A percentile compares a stretch with the other conserved stretches of the same genome.
phyloP scores from a whole-genome alignment of 2,329 filamentous ascomycete species.

The Furcasterigmium sp. region DNA sequence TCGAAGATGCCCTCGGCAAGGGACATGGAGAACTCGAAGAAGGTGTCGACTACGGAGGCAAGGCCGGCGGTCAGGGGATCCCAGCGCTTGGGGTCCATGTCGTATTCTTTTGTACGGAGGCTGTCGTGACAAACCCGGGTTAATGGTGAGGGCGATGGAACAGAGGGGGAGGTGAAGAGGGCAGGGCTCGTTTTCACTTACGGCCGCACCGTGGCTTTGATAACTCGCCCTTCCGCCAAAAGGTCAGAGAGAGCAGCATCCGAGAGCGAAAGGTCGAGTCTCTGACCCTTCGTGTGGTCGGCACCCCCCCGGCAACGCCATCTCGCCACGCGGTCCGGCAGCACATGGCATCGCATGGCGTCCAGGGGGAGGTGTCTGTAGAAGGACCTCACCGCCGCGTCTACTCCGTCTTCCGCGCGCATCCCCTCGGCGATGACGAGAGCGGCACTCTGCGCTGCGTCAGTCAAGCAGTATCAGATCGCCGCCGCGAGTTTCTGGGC shows the following conservation, averaged over 20 bases:
- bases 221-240: no score
- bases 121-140: no score
- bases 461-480: conserved; percentile 6
- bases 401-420: conserved; percentile 6
- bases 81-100: conserved; percentile 9
- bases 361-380: conserved; percentile 5
- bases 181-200: no score
- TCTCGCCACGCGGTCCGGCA: conserved; percentile 6
- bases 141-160: no score
- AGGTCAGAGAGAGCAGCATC: neutral
- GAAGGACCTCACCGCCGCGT: conserved; percentile 6
- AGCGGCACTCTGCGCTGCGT: conserved; percentile 4
- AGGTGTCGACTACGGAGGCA: conserved; percentile 8
- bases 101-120: no score
- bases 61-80: conserved; percentile 12
- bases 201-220: no score
- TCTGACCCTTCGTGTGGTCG: neutral
- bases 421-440: conserved; percentile 6
- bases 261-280: neutral
- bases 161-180: no score
- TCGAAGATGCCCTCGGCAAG: conserved; percentile 9
- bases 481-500: conserved; percentile 9
- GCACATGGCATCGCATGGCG: conserved; percentile 8
- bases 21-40: conserved; percentile 8
- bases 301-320: neutral